These are phyloP conservation scores for Porosira glacialis DNA, from an alignment of 352 stramenopile species.

Conservation along the genomic window DNA sequence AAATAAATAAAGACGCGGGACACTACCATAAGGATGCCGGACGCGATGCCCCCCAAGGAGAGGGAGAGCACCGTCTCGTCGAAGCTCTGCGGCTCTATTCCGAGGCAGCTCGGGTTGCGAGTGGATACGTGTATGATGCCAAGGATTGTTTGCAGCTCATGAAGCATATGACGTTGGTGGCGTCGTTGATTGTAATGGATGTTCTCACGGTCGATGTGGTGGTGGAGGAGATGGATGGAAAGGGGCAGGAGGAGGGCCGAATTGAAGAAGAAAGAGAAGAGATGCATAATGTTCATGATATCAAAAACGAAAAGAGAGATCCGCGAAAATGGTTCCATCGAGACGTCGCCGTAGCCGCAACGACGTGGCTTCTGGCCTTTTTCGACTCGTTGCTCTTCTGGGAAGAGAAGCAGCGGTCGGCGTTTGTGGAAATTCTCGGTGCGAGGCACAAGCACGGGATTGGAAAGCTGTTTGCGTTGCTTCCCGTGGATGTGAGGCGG, in stretches of 20 bases:
- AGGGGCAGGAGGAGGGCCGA: no score
- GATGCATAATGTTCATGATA: no score
- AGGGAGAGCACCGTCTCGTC: slow-evolving; percentile 59
- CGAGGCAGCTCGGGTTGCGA: slow-evolving; percentile 44
- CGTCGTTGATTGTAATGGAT: slow-evolving; percentile 55
- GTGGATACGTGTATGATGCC: slow-evolving; percentile 51
- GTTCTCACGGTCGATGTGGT: slow-evolving; percentile 51
- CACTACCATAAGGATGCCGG: slow-evolving; percentile 71
- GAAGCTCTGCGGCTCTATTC: slow-evolving; percentile 60
- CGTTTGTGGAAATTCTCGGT: slow-evolving; percentile 59
- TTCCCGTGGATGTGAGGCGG: slow-evolving; percentile 37
- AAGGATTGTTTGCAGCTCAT: slow-evolving; percentile 63
- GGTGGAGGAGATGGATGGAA: slow-evolving; percentile 1
- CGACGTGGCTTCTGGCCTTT: slow-evolving; percentile 55
- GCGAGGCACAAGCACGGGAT: slow-evolving; percentile 50
- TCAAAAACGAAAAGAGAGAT: no score
- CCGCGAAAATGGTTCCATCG: slow-evolving; percentile 30
- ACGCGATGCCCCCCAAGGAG: slow-evolving; percentile 10
- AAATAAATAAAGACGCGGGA: no score
- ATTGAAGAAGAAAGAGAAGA: no score
- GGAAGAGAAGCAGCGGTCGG: slow-evolving; percentile 52
- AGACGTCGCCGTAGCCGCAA: slow-evolving; percentile 48
- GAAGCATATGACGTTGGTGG: slow-evolving; percentile 55
- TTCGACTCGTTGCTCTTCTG: slow-evolving; percentile 60
- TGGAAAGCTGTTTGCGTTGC: slow-evolving; percentile 45